Percentiles rank a stretch among this genome's conserved stretches.
phyloP scores from a whole-genome alignment of 768 basidiomycete genomes.

The Phanerochaete sordida region DNA sequence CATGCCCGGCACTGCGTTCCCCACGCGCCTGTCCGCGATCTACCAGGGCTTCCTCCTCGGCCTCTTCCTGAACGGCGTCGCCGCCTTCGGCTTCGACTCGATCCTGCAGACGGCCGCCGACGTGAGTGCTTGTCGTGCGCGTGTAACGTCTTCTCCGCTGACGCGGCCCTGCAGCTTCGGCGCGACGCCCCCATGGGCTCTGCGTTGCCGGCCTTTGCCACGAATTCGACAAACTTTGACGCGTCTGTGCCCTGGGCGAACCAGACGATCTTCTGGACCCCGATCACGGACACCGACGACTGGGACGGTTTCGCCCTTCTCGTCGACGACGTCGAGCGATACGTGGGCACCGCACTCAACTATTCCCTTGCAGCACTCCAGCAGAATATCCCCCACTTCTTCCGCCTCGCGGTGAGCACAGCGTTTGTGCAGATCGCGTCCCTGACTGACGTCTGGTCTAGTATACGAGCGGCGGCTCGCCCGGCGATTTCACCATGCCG shows the following conservation, averaged over 20 bases:
- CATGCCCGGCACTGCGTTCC: constrained; percentile 76
- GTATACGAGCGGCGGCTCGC: constrained; percentile 42
- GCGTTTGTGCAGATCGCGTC: not conserved
- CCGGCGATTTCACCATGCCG: constrained; percentile 80
- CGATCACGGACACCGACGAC: constrained; percentile 29
- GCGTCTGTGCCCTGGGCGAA: constrained; percentile 43
- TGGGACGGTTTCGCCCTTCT: constrained; percentile 81
- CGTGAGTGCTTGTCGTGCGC: constrained; percentile 36
- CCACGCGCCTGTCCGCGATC: constrained; percentile 74
- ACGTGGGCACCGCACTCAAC: constrained; percentile 65
- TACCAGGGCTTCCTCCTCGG: constrained; percentile 83
- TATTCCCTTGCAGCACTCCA: constrained; percentile 66
- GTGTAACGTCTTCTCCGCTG: not conserved
- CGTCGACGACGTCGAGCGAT: constrained; percentile 85
- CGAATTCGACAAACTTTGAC: constrained; percentile 70
- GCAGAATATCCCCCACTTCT: constrained; percentile 64
- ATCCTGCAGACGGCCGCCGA: constrained; percentile 74
- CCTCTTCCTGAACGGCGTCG: constrained; percentile 76
- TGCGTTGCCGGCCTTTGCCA: constrained; percentile 65
- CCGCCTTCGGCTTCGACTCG: constrained; percentile 76
- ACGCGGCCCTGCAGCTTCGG: constrained; percentile 47
- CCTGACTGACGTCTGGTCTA: constrained; percentile 22
- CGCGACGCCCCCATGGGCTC: constrained; percentile 72
- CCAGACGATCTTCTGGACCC: constrained; percentile 34
- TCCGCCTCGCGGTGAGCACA: constrained; percentile 69